Conservation (phyloP, 768 basidiomycete genomes). For the Tylopilus sp. region DNA sequence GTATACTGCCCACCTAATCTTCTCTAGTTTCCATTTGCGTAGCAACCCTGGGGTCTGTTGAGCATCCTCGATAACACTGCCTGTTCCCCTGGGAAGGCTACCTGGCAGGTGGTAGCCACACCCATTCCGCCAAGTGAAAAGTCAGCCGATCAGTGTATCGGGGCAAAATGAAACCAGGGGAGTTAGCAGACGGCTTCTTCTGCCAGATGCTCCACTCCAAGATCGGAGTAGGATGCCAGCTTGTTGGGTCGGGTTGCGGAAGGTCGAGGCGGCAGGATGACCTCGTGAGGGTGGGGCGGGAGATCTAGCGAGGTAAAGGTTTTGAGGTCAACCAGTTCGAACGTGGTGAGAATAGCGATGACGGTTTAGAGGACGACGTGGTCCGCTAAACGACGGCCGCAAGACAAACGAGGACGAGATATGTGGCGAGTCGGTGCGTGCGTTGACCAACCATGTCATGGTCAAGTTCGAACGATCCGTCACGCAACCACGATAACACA, state of each 20-base stretch:
- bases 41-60: neutral
- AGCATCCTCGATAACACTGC: neutral
- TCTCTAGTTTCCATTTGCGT: slow-evolving; percentile 7
- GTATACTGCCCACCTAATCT: slow-evolving; percentile 16
- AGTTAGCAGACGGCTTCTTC: slow-evolving; percentile 10
- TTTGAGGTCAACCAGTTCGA: neutral
- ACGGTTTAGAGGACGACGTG: neutral
- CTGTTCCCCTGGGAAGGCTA: neutral
- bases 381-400: slow-evolving; percentile 19
- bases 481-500: too few species aligned
- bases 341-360: neutral
- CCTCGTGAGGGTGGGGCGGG: slow-evolving; percentile 18
- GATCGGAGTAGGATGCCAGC: slow-evolving; percentile 24
- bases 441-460: slow-evolving; percentile 25
- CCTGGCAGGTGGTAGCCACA: neutral
- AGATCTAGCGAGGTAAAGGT: slow-evolving; percentile 30
- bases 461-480: too few species aligned
- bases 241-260: neutral
- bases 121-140: too few species aligned
- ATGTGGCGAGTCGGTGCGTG: slow-evolving; percentile 14
- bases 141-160: too few species aligned
- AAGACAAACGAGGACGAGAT: slow-evolving; percentile 24
- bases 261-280: too few species aligned
- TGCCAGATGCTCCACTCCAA: slow-evolving; percentile 12
- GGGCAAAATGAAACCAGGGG: too few species aligned